Evolutionary conservation across 2,329 filamentous ascomycete genomes (phyloP).

Genomic region (Exutisphaerella laricina): DNA sequence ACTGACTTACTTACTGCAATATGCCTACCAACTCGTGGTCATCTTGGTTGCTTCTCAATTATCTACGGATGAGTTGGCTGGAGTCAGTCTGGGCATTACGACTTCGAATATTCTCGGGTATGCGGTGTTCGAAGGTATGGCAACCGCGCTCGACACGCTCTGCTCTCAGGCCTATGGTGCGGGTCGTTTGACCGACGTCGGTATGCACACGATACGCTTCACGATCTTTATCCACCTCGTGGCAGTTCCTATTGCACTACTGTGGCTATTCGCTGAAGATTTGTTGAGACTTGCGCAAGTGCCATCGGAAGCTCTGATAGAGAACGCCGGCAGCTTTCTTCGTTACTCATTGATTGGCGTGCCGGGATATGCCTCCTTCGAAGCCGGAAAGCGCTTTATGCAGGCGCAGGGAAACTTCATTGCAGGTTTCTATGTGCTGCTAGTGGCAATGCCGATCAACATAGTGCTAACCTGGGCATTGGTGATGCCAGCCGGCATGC

Average conservation of each 20-base stretch:
- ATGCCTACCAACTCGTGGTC: conserved; percentile 48
- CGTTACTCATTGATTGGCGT: conserved; percentile 46
- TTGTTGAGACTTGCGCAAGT: conserved; percentile 42
- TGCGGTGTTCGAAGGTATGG: conserved; percentile 48
- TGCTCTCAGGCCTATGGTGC: conserved; percentile 50
- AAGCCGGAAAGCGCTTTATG: conserved; percentile 51
- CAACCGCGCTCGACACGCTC: conserved; percentile 48
- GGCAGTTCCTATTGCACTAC: conserved; percentile 44
- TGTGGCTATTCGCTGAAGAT: conserved; percentile 47
- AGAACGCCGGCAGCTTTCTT: conserved; percentile 48
- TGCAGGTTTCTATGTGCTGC: conserved; percentile 32
- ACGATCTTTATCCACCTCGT: conserved; percentile 45
- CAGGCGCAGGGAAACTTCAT: conserved; percentile 53
- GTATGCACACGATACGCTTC: conserved; percentile 51
- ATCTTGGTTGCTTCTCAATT: conserved; percentile 51
- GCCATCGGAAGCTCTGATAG: conserved; percentile 44
- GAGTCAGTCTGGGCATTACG: conserved; percentile 48
- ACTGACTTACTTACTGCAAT: conserved; percentile 51
- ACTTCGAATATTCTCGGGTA: conserved; percentile 52
- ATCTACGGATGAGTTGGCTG: conserved; percentile 49
- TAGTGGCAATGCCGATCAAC: conserved; percentile 18
- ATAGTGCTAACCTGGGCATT: conserved; percentile 16
- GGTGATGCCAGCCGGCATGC: conserved; percentile 34
- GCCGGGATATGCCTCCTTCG: conserved; percentile 51
- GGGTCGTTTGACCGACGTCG: conserved; percentile 45